phyloP scores from a whole-genome alignment of 108 stramenopile genomes.

The Cylindrotheca closterium region DNA sequence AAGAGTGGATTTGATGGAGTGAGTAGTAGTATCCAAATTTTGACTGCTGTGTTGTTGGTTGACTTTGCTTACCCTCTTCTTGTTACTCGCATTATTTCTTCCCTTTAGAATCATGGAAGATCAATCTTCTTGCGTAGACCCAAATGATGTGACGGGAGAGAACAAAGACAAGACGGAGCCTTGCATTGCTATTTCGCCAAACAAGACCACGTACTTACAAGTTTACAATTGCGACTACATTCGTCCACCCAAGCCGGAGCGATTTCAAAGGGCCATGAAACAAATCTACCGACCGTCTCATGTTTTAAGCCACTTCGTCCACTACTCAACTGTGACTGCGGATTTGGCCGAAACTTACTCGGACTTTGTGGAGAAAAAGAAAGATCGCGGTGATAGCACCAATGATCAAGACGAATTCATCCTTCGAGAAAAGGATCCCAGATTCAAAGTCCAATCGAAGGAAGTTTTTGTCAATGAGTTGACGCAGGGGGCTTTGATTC shows the following conservation, averaged over 20 bases:
- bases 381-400: background rate
- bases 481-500: constrained; percentile 72
- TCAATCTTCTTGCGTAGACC: constrained; percentile 24
- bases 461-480: constrained; percentile 59
- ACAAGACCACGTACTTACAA: constrained; percentile 61
- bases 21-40: constrained; percentile 3
- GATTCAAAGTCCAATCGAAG: background rate
- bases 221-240: constrained; percentile 83
- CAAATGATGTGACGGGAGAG: constrained; percentile 8
- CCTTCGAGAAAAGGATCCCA: background rate
- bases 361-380: constrained; percentile 22
- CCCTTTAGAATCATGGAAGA: constrained; percentile 20
- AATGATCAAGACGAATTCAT: background rate
- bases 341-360: constrained; percentile 37
- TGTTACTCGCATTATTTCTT: background rate
- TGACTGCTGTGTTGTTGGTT: background rate
- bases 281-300: constrained; percentile 76
- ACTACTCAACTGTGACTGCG: constrained; percentile 78
- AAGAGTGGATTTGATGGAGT: constrained; percentile 30
- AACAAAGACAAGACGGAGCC: constrained; percentile 47
- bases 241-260: constrained; percentile 68
- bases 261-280: constrained; percentile 73
- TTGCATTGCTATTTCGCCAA: constrained; percentile 40
- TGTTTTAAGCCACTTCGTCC: constrained; percentile 78
- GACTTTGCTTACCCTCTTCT: too few relatives aligned